Evolutionary conservation across 2,329 filamentous ascomycete species (phyloP).

Genomic region (Scedosporium apiospermum): DNA sequence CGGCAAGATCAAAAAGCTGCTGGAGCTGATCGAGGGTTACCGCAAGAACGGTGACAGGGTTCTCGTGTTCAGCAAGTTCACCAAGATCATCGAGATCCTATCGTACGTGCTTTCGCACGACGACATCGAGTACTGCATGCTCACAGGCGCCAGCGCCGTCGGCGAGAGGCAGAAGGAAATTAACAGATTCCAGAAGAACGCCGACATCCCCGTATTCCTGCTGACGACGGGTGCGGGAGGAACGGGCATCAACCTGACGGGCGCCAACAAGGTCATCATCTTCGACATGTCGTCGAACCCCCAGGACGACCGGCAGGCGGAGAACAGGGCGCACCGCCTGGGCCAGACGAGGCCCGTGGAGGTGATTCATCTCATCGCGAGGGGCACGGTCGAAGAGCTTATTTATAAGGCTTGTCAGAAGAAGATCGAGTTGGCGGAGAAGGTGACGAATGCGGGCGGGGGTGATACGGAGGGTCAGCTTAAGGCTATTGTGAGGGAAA

Average conservation of each 20-base stretch:
- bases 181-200: slow-evolving; percentile 71
- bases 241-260: slow-evolving; percentile 93
- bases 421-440: slow-evolving; percentile 77
- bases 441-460: slow-evolving; percentile 34
- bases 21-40: slow-evolving; percentile 64
- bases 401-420: slow-evolving; percentile 86
- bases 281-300: slow-evolving; percentile 98
- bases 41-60: slow-evolving; percentile 74
- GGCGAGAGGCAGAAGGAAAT: slow-evolving; percentile 78
- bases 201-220: slow-evolving; percentile 78
- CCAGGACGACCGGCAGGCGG: slow-evolving; percentile 95
- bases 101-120: slow-evolving; percentile 69
- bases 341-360: slow-evolving; percentile 88
- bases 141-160: slow-evolving; percentile 78
- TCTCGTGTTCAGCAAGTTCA: slow-evolving; percentile 90
- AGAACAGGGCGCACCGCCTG: slow-evolving; percentile 91
- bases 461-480: slow-evolving; percentile 22
- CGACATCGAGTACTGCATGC: slow-evolving; percentile 67
- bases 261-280: slow-evolving; percentile 94
- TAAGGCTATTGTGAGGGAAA: slow-evolving; percentile 4
- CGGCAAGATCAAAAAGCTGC: slow-evolving; percentile 78
- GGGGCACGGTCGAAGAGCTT: slow-evolving; percentile 81
- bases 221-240: slow-evolving; percentile 89
- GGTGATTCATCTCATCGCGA: slow-evolving; percentile 74
- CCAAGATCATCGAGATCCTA: slow-evolving; percentile 82